Evolutionary conservation across 345 rosid genomes (phyloP).

Genomic region (Hibiscus tridactylites): DNA sequence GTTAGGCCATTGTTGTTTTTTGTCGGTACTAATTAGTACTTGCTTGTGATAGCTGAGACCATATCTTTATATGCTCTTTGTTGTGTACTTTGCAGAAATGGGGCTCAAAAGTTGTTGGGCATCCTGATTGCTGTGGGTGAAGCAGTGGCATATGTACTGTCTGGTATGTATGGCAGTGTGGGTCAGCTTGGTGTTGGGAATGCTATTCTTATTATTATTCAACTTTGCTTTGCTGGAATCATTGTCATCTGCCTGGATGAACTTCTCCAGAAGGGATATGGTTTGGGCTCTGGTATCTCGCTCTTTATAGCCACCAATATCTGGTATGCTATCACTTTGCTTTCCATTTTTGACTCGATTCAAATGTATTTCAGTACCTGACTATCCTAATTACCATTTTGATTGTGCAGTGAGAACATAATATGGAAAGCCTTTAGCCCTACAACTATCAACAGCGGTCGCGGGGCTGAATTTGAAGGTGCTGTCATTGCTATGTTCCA

Average conservation of each 20-base stretch:
- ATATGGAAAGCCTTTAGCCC: neutral
- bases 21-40: too few species aligned
- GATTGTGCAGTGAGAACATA: neutral
- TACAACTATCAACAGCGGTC: neutral
- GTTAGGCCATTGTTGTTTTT: too few species aligned
- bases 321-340: neutral
- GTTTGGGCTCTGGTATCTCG: neutral
- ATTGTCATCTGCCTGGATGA: neutral
- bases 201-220: neutral
- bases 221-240: neutral
- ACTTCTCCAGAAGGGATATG: neutral
- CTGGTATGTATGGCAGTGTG: neutral
- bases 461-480: neutral
- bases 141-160: neutral
- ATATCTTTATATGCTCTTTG: too few species aligned
- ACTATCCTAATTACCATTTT: neutral
- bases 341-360: neutral
- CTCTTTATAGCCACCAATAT: neutral
- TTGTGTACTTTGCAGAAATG: neutral
- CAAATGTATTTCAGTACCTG: neutral
- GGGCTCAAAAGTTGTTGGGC: neutral
- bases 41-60: too few species aligned
- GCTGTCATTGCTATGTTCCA: neutral
- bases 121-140: neutral
- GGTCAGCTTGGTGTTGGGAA: neutral